Base-by-base conservation (phyloP, 1,284 basidiomycete genomes). In the Microbotryomycetes sp. region DNA sequence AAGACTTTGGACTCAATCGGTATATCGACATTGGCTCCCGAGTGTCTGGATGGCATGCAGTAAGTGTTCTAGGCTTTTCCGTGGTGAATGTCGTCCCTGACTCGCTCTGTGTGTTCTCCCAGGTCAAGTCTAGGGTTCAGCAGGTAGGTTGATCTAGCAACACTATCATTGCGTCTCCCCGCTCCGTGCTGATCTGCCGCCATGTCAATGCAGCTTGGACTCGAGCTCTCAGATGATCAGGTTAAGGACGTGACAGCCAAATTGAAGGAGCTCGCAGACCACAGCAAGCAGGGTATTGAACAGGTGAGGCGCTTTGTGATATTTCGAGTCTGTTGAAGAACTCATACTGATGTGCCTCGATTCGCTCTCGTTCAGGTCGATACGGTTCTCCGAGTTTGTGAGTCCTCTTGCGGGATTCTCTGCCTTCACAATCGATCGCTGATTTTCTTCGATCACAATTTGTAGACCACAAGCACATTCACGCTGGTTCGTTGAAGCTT, bases 191-290 rank as follows among this genome's bases (percentile, higher is more conserved):
- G 36, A 25, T 7, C 26, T 26, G n/a, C n/a, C n/a, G n/a, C n/a
- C n/a, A n/a, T n/a, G n/a, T n/a, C n/a, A n/a, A n/a, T n/a, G n/a
- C n/a, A 69, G 59, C 65, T 69, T 30, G 63, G 65, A 49, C 61
- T 69, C 29, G 68, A 74, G 23, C 63, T 80, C 67, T 77, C 73
- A 49, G 79, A 80, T 67, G 79, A 79, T 16, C 78, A 79, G 73
- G 81, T 96, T 82, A 96, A 98, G 86, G 93, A 97, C 73, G 93
- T 92, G 46, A 98, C 96, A 2, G 86, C 88, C 78, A 97, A 97
- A 84, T 97, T 98, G 83, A 98, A 98, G 86, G 90, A 97, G 79
- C 86, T 99, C 62, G 96, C 96, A 23, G 96, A 98, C 74, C 91
- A 98, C 58, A 87, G 91, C 69, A 97, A 93, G 30, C 96, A 99